Conservation (phyloP, 2,329 filamentous ascomycete species). For the Alternaria viburni region DNA sequence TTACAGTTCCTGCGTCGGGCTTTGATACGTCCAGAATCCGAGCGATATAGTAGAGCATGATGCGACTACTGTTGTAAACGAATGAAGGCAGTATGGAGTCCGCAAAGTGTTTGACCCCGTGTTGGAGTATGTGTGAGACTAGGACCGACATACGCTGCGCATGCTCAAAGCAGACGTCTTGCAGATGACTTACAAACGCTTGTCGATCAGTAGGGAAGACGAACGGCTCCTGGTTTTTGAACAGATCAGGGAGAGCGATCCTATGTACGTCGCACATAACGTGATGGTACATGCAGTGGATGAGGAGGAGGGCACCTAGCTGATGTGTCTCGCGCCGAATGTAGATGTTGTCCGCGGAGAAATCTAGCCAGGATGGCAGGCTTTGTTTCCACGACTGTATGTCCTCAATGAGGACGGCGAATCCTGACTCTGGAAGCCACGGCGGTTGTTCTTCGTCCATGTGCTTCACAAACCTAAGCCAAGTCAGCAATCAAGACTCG, state of each 20-base stretch:
- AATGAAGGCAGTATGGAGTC: constrained; percentile 43
- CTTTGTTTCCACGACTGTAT: constrained; percentile 38
- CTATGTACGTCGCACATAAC: constrained; percentile 42
- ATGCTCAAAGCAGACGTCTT: constrained; percentile 40
- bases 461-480: constrained; percentile 37
- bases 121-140: constrained; percentile 36
- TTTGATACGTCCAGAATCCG: constrained; percentile 36
- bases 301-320: constrained; percentile 39
- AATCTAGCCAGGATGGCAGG: constrained; percentile 39
- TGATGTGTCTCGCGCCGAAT: constrained; percentile 43
- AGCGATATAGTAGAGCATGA: constrained; percentile 45
- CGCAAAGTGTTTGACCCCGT: constrained; percentile 42
- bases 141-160: constrained; percentile 39
- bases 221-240: constrained; percentile 40
- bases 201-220: constrained; percentile 34
- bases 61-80: constrained; percentile 43
- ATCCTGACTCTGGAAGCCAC: constrained; percentile 38
- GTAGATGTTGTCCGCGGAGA: constrained; percentile 44
- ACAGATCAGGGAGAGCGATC: constrained; percentile 39
- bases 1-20: constrained; percentile 31
- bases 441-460: constrained; percentile 41
- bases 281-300: constrained; percentile 46
- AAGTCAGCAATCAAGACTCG: not conserved
- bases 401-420: constrained; percentile 31
- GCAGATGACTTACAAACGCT: constrained; percentile 32